Evolutionary conservation across 2,329 filamentous ascomycete species (phyloP).

Genomic region (Conoideocrella luteorostrata): DNA sequence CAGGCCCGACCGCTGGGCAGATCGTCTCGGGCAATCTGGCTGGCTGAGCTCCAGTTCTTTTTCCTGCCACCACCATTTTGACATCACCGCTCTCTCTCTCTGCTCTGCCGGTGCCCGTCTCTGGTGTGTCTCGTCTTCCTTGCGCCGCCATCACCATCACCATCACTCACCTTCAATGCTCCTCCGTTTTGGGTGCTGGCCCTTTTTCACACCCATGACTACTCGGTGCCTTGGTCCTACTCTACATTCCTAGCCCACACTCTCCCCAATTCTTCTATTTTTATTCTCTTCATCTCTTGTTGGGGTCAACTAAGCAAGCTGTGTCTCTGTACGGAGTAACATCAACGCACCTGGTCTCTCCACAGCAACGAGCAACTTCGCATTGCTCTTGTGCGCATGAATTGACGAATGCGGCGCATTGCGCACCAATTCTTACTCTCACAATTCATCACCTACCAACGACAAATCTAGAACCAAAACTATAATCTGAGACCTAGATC

Average conservation of each 20-base stretch:
- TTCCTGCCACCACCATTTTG: slow-evolving; percentile 25
- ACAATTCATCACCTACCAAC: no score
- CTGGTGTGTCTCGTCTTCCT: neutral
- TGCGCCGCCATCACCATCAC: neutral
- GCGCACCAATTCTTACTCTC: no score
- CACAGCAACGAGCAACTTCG: neutral
- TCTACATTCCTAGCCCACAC: slow-evolving; percentile 1
- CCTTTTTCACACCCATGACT: slow-evolving; percentile 4
- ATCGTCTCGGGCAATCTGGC: neutral
- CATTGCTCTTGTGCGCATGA: neutral
- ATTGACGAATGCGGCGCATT: neutral
- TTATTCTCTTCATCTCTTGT: no score
- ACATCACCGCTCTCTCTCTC: slow-evolving; percentile 17
- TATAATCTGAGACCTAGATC: neutral
- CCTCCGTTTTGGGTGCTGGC: slow-evolving; percentile 2
- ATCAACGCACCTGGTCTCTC: no score
- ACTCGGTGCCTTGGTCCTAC: neutral
- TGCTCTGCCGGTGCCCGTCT: neutral
- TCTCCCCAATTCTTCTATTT: neutral
- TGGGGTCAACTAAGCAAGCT: no score
- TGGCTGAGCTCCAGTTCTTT: slow-evolving; percentile 4
- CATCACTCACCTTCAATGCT: neutral
- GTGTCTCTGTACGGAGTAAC: no score
- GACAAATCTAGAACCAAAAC: neutral
- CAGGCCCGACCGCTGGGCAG: neutral